A percentile compares a stretch with the other conserved stretches of the same genome.
phyloP scores from a whole-genome alignment of 768 basidiomycete genomes.

The Podaxis sp. region DNA sequence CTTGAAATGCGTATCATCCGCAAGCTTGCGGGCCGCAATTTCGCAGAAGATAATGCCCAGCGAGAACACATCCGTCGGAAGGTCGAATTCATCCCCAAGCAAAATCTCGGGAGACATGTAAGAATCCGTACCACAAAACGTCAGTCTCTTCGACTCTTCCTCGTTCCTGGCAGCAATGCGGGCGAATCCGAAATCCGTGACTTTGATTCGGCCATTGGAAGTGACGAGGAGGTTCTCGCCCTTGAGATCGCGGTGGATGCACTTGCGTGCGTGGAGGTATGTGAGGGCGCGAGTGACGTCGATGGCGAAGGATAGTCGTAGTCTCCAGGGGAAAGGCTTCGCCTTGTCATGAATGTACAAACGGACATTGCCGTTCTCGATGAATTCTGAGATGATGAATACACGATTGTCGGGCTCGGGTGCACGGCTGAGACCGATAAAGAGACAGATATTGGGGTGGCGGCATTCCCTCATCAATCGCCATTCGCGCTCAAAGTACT shows the following conservation, averaged over 20 bases:
- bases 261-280: conserved; percentile 92
- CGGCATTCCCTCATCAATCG: conserved; percentile 94
- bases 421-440: conserved; percentile 85
- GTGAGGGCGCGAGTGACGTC: conserved; percentile 95
- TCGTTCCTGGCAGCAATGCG: conserved; percentile 91
- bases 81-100: conserved; percentile 86
- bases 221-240: conserved; percentile 98
- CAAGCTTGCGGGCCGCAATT: conserved; percentile 81
- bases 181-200: conserved; percentile 98
- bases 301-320: conserved; percentile 91
- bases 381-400: conserved; percentile 93
- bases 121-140: conserved; percentile 87
- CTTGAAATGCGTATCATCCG: conserved; percentile 78
- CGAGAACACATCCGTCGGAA: conserved; percentile 94
- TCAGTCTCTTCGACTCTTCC: conserved; percentile 83
- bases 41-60: conserved; percentile 93
- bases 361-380: conserved; percentile 90
- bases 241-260: conserved; percentile 90
- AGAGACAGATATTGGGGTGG: conserved; percentile 91
- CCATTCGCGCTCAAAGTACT: conserved; percentile 99
- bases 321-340: conserved; percentile 88
- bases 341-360: conserved; percentile 85
- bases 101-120: conserved; percentile 99
- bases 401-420: conserved; percentile 81
- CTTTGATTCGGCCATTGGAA: conserved; percentile 89